These are phyloP conservation scores for Pseudogymnoascus sp. DNA, from an alignment of 2,329 filamentous ascomycete genomes.

Conservation along the genomic window DNA sequence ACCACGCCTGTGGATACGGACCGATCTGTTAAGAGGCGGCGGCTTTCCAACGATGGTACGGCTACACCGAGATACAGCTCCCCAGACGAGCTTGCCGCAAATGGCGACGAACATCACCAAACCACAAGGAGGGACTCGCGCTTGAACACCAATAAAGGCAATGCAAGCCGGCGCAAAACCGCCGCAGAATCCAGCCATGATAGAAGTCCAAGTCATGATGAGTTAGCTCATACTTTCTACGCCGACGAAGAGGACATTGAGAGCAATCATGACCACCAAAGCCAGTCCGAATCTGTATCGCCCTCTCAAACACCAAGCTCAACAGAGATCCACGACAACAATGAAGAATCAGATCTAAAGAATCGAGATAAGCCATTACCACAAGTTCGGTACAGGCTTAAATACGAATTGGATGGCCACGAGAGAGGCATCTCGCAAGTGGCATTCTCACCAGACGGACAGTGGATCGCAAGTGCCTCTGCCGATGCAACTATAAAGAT, in stretches of 20 bases:
- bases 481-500: conserved; percentile 87
- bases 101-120: conserved; percentile 26
- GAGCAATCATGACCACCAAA: not conserved
- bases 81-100: conserved; percentile 34
- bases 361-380: not conserved
- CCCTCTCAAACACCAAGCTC: conserved; percentile 17
- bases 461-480: conserved; percentile 81
- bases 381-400: conserved; percentile 38
- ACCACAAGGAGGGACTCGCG: conserved; percentile 30
- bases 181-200: not conserved
- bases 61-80: conserved; percentile 35
- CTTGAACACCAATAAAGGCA: conserved; percentile 3
- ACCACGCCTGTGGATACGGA: not conserved
- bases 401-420: conserved; percentile 69
- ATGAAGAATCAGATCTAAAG: not conserved
- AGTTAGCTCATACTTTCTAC: conserved; percentile 23
- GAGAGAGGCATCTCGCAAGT: conserved; percentile 71
- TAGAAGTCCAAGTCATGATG: conserved; percentile 19
- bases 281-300: conserved; percentile 9
- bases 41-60: conserved; percentile 31
- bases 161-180: not conserved
- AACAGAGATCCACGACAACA: not conserved
- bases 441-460: conserved; percentile 82
- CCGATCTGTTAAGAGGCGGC: conserved; percentile 18
- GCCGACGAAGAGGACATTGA: conserved; percentile 7